phyloP scores from a whole-genome alignment of 306 rosid species.

The Cicer cuneatum region DNA sequence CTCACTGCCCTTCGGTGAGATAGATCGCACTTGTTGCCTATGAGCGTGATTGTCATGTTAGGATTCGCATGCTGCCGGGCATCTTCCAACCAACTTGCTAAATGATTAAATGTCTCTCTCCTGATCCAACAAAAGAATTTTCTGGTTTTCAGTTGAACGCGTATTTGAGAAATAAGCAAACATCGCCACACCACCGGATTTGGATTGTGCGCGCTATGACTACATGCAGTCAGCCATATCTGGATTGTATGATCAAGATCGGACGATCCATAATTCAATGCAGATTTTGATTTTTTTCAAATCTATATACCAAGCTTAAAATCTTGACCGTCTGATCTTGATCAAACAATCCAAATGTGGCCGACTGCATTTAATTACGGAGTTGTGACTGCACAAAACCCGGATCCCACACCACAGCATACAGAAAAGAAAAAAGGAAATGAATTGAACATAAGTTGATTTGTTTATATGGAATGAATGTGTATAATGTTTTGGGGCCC shows the following conservation, averaged over 20 bases:
- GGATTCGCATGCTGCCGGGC: constrained; percentile 99
- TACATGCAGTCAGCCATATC: too few relatives aligned
- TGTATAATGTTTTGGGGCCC: not conserved
- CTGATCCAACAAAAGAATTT: constrained; percentile 49
- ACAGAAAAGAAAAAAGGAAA: not conserved
- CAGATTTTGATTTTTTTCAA: too few relatives aligned
- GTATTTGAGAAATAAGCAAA: constrained; percentile 25
- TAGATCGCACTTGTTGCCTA: constrained; percentile 92
- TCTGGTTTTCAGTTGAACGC: constrained; percentile 24
- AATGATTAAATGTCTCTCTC: constrained; percentile 83
- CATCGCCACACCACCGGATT: not conserved
- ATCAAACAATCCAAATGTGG: too few relatives aligned
- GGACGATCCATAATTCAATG: too few relatives aligned
- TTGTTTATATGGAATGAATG: constrained; percentile 21
- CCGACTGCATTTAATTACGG: too few relatives aligned
- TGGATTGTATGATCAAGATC: too few relatives aligned
- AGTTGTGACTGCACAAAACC: too few relatives aligned
- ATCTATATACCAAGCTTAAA: too few relatives aligned
- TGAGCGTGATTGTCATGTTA: constrained; percentile 90
- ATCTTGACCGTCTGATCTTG: too few relatives aligned
- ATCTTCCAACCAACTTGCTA: constrained; percentile 98
- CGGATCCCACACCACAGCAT: not conserved
- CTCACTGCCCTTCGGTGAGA: constrained; percentile 93
- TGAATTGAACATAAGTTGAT: constrained; percentile 10
- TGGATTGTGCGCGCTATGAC: too few relatives aligned